Percentiles rank a stretch among this genome's conserved stretches.
Evolutionary conservation across 768 basidiomycete genomes (phyloP).

Genomic region (Suillus fuscotomentosus): DNA sequence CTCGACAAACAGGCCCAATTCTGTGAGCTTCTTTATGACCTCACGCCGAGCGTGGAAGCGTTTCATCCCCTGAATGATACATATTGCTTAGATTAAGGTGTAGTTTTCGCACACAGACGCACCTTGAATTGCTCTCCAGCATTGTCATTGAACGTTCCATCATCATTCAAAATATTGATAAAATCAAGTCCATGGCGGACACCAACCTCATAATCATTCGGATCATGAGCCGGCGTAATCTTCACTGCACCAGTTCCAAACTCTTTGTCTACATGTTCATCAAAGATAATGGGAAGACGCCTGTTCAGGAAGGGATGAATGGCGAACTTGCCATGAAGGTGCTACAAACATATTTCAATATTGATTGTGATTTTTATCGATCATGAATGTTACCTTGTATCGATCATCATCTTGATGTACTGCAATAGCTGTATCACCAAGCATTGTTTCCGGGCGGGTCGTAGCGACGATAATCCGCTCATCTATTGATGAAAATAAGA

Average conservation of each 20-base stretch:
- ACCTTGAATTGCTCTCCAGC: conserved; percentile 79
- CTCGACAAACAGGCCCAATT: conserved; percentile 82
- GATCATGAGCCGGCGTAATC: conserved; percentile 98
- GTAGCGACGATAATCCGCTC: conserved; percentile 94
- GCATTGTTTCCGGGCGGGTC: conserved; percentile 97
- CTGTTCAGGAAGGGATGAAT: conserved; percentile 87
- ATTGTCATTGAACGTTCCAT: conserved; percentile 92
- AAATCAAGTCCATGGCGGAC: conserved; percentile 84
- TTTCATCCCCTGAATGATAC: conserved; percentile 77
- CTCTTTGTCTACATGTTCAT: conserved; percentile 82
- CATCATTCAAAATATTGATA: conserved; percentile 93
- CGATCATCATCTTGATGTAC: conserved; percentile 92
- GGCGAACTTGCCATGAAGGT: conserved; percentile 92
- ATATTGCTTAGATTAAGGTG: not conserved
- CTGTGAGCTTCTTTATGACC: conserved; percentile 82
- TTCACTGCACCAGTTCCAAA: conserved; percentile 99
- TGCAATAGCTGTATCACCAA: conserved; percentile 96
- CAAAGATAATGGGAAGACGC: conserved; percentile 83
- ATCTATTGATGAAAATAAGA: conserved; percentile 41
- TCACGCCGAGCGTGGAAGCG: conserved; percentile 89
- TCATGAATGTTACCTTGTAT: conserved; percentile 56
- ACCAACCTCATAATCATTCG: conserved; percentile 95
- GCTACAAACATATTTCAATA: conserved; percentile 37
- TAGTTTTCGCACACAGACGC: conserved; percentile 11
- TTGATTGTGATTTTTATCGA: not conserved